Percentiles rank a stretch among this genome's conserved stretches.
Evolutionary conservation across 2,329 filamentous ascomycete species (phyloP).

Genomic region (Fonsecaea pugnacius): DNA sequence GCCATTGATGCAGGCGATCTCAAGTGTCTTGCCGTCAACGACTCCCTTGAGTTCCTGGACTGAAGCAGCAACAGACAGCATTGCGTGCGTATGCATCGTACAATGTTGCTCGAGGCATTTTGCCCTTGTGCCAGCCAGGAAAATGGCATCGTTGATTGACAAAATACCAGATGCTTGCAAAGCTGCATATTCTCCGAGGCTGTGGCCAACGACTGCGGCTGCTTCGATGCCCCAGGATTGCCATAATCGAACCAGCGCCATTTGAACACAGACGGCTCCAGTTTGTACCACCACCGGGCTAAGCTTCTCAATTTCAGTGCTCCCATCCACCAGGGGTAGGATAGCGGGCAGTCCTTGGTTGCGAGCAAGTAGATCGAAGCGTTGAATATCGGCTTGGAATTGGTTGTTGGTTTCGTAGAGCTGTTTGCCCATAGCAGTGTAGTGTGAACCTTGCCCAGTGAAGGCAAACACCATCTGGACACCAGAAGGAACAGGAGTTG

Average conservation of each 20-base stretch:
- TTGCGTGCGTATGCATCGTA: constrained; percentile 67
- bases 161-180: constrained; percentile 39
- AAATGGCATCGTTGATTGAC: constrained; percentile 37
- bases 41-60: not conserved
- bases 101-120: constrained; percentile 68
- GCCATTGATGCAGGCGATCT: constrained; percentile 75
- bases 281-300: constrained; percentile 45
- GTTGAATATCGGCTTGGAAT: constrained; percentile 43
- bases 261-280: constrained; percentile 47
- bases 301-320: constrained; percentile 33
- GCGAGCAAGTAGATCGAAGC: constrained; percentile 41
- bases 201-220: constrained; percentile 39
- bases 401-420: constrained; percentile 39
- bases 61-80: constrained; percentile 60
- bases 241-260: constrained; percentile 47
- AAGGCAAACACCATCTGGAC: constrained; percentile 42
- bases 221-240: constrained; percentile 38
- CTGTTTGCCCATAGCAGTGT: constrained; percentile 39
- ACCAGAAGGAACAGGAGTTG: not conserved
- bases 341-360: constrained; percentile 41
- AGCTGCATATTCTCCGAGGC: constrained; percentile 43
- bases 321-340: constrained; percentile 39
- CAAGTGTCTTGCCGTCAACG: constrained; percentile 37
- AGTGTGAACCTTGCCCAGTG: constrained; percentile 44
- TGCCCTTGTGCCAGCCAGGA: constrained; percentile 57